Conservation (phyloP, 2,329 filamentous ascomycete species). For the Fusarium torulosum region DNA sequence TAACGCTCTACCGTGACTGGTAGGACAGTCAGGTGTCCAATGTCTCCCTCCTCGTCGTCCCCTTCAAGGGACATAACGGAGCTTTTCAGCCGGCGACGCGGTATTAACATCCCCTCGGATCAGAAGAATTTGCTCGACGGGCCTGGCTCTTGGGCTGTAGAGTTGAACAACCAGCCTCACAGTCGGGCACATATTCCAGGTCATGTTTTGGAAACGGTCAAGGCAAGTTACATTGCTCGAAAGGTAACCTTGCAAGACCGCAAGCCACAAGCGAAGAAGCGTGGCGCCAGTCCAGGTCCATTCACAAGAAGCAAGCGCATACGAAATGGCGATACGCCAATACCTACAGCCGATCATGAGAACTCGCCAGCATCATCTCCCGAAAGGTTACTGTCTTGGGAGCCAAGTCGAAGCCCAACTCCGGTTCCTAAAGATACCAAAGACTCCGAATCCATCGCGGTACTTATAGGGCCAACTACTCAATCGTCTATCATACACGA, state of each 20-base stretch:
- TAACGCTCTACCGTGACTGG: conserved; percentile 35
- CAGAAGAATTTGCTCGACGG: conserved; percentile 55
- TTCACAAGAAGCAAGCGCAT: conserved; percentile 23
- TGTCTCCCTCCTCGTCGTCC: conserved; percentile 45
- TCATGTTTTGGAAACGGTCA: conserved; percentile 52
- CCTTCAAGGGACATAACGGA: conserved; percentile 42
- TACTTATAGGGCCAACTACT: conserved; percentile 6
- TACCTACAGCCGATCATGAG: neutral
- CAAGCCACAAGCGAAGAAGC: conserved; percentile 18
- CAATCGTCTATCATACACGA: conserved; percentile 45
- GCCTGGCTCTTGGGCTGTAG: conserved; percentile 54
- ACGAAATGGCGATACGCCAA: conserved; percentile 15
- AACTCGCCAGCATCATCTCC: conserved; percentile 17
- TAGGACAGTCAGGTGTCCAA: conserved; percentile 42
- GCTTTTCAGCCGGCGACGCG: conserved; percentile 47
- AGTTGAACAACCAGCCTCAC: conserved; percentile 42
- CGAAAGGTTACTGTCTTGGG: conserved; percentile 27
- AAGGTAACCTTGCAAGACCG: conserved; percentile 1
- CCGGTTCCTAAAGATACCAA: conserved; percentile 9
- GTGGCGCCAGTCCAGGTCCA: conserved; percentile 7
- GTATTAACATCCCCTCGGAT: conserved; percentile 54
- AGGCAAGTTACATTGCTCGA: conserved; percentile 40
- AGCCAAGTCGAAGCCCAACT: conserved; percentile 34
- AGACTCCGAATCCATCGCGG: neutral
- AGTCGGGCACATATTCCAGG: conserved; percentile 52